Evolutionary conservation across 2,329 filamentous ascomycete species (phyloP).

Genomic region (Clonostachys rosea): DNA sequence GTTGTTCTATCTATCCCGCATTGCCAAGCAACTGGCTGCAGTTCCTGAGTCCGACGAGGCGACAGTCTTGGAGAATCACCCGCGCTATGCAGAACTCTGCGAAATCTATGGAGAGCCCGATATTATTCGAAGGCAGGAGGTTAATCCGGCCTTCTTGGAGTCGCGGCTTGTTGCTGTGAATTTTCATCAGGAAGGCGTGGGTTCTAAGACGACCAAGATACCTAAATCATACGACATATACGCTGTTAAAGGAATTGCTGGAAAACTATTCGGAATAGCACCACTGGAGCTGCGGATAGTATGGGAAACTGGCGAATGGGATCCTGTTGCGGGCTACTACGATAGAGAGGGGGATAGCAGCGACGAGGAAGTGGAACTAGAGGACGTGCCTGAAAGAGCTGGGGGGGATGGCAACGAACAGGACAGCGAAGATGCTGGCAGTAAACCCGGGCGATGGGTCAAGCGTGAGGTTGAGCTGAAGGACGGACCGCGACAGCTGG

Average conservation of each 20-base stretch:
- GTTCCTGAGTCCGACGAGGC: conserved; percentile 47
- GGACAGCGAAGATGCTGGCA: conserved; percentile 14
- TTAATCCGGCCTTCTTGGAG: conserved; percentile 79
- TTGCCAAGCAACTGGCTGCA: conserved; percentile 68
- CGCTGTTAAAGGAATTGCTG: conserved; percentile 72
- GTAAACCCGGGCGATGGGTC: conserved; percentile 50
- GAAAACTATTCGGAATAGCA: conserved; percentile 59
- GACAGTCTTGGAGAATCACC: conserved; percentile 59
- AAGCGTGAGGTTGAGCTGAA: conserved; percentile 75
- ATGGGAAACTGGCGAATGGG: conserved; percentile 91
- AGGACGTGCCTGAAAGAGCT: conserved; percentile 12
- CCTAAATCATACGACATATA: conserved; percentile 80
- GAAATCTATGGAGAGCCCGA: conserved; percentile 68
- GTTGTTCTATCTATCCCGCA: conserved; percentile 85
- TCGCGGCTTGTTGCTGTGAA: conserved; percentile 68
- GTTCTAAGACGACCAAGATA: conserved; percentile 42
- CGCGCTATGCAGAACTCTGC: conserved; percentile 70
- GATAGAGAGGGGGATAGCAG: conserved; percentile 51
- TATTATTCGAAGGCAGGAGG: conserved; percentile 47
- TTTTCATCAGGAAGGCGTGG: conserved; percentile 27
- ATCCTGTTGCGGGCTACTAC: conserved; percentile 65
- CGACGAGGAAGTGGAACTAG: conserved; percentile 35
- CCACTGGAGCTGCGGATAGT: conserved; percentile 65
- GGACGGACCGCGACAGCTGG: conserved; percentile 75
- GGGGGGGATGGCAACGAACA: conserved; percentile 16